Percentiles rank a stretch among this genome's conserved stretches.
phyloP scores from a whole-genome alignment of 768 basidiomycete genomes.

The Auricularia cornea region DNA sequence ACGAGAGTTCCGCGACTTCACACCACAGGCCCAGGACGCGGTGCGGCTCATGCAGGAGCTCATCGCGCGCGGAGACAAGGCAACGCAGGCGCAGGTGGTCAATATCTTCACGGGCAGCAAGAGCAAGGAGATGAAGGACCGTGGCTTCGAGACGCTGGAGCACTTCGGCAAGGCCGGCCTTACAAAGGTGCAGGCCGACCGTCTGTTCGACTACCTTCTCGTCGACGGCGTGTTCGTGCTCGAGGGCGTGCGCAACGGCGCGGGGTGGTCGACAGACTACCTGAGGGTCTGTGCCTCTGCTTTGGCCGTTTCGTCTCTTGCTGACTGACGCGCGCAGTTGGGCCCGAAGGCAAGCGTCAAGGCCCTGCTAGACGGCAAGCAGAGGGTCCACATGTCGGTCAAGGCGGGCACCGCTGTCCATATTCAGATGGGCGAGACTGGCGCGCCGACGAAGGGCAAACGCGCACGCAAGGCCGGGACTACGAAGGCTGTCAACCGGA shows the following conservation, averaged over 20 bases:
- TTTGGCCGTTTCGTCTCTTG: not conserved
- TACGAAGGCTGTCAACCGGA: not conserved
- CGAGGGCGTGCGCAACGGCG: slow-evolving; percentile 34
- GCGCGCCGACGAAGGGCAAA: slow-evolving; percentile 18
- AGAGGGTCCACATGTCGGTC: slow-evolving; percentile 19
- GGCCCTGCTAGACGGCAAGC: slow-evolving; percentile 19
- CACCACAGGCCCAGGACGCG: slow-evolving; percentile 44
- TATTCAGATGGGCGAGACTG: slow-evolving; percentile 10
- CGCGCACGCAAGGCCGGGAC: slow-evolving; percentile 4
- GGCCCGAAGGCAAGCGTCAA: slow-evolving; percentile 14
- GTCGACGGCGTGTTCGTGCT: slow-evolving; percentile 43
- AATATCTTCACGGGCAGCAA: slow-evolving; percentile 62
- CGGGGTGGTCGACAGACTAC: slow-evolving; percentile 46
- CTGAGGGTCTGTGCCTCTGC: slow-evolving; percentile 35
- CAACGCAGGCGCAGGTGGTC: slow-evolving; percentile 54
- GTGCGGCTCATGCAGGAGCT: slow-evolving; percentile 49
- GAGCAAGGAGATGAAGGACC: slow-evolving; percentile 35
- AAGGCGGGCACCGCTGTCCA: not conserved
- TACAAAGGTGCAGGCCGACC: slow-evolving; percentile 48
- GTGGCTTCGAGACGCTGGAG: slow-evolving; percentile 38
- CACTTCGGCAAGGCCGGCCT: slow-evolving; percentile 46
- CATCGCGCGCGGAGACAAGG: slow-evolving; percentile 33
- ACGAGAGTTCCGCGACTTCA: slow-evolving; percentile 45
- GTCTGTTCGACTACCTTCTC: slow-evolving; percentile 52
- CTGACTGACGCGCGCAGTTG: slow-evolving; percentile 5